Conservation (phyloP, 768 basidiomycete genomes). For the Inosperma sp. region DNA sequence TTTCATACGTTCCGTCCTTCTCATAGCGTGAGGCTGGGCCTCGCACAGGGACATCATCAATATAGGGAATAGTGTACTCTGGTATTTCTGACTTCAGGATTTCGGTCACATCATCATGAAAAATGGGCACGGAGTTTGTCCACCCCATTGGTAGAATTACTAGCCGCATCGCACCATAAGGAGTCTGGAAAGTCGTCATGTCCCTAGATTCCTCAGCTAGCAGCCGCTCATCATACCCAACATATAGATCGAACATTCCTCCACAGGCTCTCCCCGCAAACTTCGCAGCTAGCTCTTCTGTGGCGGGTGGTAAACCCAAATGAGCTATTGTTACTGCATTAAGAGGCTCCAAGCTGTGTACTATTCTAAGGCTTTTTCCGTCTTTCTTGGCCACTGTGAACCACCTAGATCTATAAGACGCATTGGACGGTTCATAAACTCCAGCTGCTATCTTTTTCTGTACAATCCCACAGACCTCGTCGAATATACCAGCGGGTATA, state of each 20-base stretch:
- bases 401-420: conserved; percentile 37
- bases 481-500: conserved; percentile 27
- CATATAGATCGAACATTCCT: conserved; percentile 33
- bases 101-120: conserved; percentile 15
- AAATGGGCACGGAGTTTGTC: too few relatives aligned
- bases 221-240: conserved; percentile 31
- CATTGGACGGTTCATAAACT: conserved; percentile 37
- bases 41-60: conserved; percentile 10
- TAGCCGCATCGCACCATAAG: conserved; percentile 26
- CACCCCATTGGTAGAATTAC: conserved; percentile 36
- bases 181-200: conserved; percentile 39
- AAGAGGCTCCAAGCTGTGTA: conserved; percentile 20
- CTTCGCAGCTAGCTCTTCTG: conserved; percentile 29
- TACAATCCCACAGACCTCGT: conserved; percentile 30
- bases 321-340: conserved; percentile 29
- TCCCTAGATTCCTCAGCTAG: conserved; percentile 27
- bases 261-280: conserved; percentile 32
- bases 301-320: conserved; percentile 29
- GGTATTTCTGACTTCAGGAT: conserved; percentile 13
- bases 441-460: conserved; percentile 34
- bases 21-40: conserved; percentile 23
- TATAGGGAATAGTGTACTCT: conserved; percentile 9
- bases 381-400: conserved; percentile 35
- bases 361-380: conserved; percentile 19
- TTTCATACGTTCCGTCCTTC: conserved; percentile 15